These are phyloP conservation scores for Nyssa sinensis DNA, from an alignment of 148 eudicot species.

Conservation along the genomic window DNA sequence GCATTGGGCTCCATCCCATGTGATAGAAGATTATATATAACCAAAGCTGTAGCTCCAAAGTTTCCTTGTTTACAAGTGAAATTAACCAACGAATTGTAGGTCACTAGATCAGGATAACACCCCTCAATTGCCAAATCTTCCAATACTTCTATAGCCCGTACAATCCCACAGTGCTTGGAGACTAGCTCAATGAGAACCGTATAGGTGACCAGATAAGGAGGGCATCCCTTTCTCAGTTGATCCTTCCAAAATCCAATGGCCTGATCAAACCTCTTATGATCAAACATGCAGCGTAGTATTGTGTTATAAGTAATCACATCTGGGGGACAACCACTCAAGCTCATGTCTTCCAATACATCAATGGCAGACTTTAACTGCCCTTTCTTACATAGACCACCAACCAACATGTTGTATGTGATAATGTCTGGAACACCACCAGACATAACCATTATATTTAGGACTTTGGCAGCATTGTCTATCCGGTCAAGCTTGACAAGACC, in stretches of 20 bases:
- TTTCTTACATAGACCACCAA: constrained; percentile 68
- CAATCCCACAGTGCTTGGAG: constrained; percentile 53
- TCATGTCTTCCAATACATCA: constrained; percentile 65
- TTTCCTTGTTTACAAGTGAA: constrained; percentile 49
- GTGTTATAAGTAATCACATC: constrained; percentile 74
- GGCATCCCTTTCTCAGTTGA: constrained; percentile 75
- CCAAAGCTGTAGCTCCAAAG: constrained; percentile 43
- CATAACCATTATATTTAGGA: constrained; percentile 69
- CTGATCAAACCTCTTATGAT: constrained; percentile 43
- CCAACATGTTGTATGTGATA: constrained; percentile 81
- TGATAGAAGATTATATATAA: constrained; percentile 46
- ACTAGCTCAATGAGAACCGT: constrained; percentile 59
- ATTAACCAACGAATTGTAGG: constrained; percentile 62
- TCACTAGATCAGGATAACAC: constrained; percentile 74
- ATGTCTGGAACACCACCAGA: constrained; percentile 87
- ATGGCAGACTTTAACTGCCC: constrained; percentile 51
- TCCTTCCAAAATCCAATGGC: constrained; percentile 75
- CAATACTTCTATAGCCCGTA: constrained; percentile 55
- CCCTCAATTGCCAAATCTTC: constrained; percentile 78
- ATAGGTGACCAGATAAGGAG: constrained; percentile 60
- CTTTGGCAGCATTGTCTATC: constrained; percentile 51
- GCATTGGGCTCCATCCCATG: constrained; percentile 66
- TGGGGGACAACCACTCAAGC: constrained; percentile 75
- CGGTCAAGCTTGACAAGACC: constrained; percentile 51
- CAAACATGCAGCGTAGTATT: constrained; percentile 55